Conservation (phyloP, 192 early-diverging fungal species). For the Chytriomyces sp. region DNA sequence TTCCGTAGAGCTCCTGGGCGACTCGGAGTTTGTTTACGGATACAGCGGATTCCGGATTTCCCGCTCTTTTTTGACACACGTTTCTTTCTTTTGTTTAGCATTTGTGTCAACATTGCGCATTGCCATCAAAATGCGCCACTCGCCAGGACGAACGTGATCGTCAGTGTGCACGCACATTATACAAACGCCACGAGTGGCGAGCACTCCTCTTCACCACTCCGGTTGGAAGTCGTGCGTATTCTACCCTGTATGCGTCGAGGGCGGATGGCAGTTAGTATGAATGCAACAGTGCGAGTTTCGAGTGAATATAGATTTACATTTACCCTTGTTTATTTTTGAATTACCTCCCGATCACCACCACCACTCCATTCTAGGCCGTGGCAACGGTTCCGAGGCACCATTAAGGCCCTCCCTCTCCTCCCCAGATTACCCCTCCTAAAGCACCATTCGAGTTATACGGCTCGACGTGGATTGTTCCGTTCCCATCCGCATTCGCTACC, state of each 20-base stretch:
- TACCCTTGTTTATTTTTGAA: not conserved
- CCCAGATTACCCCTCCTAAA: not conserved
- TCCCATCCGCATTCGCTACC: not conserved
- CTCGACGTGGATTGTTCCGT: conserved; percentile 8
- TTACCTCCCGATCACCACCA: not conserved
- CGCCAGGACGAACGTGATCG: not conserved
- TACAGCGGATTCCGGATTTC: conserved; percentile 3
- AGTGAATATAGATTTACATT: not conserved
- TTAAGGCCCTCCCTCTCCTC: not conserved
- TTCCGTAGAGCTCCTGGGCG: not conserved
- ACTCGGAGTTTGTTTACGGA: not conserved
- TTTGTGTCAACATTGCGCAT: not conserved
- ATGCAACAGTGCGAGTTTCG: too few relatives aligned
- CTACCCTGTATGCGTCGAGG: conserved; percentile 7
- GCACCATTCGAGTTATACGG: conserved; percentile 5
- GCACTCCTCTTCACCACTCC: not conserved
- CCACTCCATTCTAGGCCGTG: not conserved
- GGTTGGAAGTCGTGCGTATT: not conserved
- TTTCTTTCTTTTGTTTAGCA: not conserved
- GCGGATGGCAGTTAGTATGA: conserved; percentile 9
- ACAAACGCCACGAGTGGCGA: conserved; percentile 17
- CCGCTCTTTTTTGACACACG: not conserved
- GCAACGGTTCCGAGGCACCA: too few relatives aligned
- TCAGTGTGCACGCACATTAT: conserved; percentile 13
- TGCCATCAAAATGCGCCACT: not conserved